Base-by-base conservation (phyloP, 371 early-diverging fungal species). In the Lichtheimia corymbifera region DNA sequence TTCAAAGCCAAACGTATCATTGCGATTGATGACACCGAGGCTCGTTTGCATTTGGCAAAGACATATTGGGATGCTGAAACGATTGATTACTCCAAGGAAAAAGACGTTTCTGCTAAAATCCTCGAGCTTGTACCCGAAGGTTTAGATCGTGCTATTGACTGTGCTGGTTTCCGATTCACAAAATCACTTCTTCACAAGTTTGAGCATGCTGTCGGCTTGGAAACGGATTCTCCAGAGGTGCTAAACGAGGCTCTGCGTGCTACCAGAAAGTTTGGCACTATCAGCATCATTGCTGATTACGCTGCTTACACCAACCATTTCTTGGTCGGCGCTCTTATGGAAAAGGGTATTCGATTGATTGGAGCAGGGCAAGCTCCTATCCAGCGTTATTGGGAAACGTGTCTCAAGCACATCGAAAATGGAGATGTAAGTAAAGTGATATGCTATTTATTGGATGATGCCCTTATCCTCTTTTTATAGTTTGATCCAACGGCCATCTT, bases 311-410 rank as follows among this genome's bases (percentile, higher is more conserved):
- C 81, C 5, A 86, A 85, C 64, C 82, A 83, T 47, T 67, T 88
- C 53, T 65, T 74, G 56, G 83, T 87, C 56, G 88, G 88, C 24
- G 83, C 80, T 12, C 63, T 86, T 24, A 86, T 88, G 88, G 84
- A 85, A 65, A 86, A 87, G 61, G 77, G 77, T 20, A 28, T 82
- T n/a, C 74, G 79, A 18, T 59, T 81, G 6, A 69, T 83, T 27
- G 82, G 85, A 43, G 74, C 80, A 43, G 84, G 86, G 5, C 86
- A 85, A 59, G 76, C 83, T 13, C 83, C 82, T 44, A 74, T 82
- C 41, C 87, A 88, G 53, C 60, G 73, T 18, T 66, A 85, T 67
- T 84, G 84, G 84, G 61, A 64, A 3, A 58, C 70, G 20, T 72
- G 80, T 59, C 69, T 86, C 30, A 62, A 69, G 5, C 55, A 73